Evolutionary conservation across 2,329 filamentous ascomycete genomes (phyloP), one percentile per base, ranked within the genome.

Genomic region (Apiospora aurea): DNA sequence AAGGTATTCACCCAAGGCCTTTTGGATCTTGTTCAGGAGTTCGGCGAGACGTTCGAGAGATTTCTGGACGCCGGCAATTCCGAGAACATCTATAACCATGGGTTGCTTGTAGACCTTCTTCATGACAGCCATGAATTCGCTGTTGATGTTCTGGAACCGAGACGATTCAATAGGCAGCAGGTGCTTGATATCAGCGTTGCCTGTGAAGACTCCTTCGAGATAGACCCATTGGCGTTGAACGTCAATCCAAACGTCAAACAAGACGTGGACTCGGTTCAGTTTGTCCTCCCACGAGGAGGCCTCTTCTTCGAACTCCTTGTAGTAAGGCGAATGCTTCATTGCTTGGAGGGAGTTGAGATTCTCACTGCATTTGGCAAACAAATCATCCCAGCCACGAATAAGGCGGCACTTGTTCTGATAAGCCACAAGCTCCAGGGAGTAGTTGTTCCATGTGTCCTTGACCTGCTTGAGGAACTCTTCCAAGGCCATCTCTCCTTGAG

Each of bases 201-300:
- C 96, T 1, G 96, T 98, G 81, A 99, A 99, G 46, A 99, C 96
- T 76, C 96, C 96, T 83, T 99, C 97, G 6, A 99, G 90, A 81
- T 99, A 99, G 10, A 99, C 96, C 96, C 96, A 99, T 84, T 99
- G 96, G 74, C 97, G 93, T 82, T 99, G 96, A n/a, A 99, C 97
- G 83, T 99, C 97, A 77, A 99, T 99, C 97, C 97, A 99, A 21
- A 99, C 95, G 81, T 99, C 96, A 79, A 99, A 99, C 13, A 99
- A 88, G 21, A 99, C 94, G 80, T 99, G 96, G 2, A 99, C 95
- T 66, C 96, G 91, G 81, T 98, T 99, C 38, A 99, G 88, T 81
- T 97, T 97, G 83, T 99, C 97, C 83, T 99, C 97, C 96, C 96
- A 99, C 0, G 93, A 90, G 0, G 95, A 93, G 8, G 97, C 97